Conservation (phyloP, 768 basidiomycete species). For the Hirschioporus abietinus region DNA sequence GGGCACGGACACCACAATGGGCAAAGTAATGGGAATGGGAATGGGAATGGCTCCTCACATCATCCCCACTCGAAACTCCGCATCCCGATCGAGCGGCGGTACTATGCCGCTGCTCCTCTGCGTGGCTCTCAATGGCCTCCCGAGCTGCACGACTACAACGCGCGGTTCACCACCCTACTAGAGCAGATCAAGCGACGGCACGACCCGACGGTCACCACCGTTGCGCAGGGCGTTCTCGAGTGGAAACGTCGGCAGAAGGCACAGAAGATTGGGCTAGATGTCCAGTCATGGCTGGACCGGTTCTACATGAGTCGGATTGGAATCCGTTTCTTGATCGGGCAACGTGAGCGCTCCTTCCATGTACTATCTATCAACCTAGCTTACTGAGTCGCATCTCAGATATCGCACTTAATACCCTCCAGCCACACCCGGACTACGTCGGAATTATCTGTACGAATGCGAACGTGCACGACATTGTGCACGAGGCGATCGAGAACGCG, state of each 20-base stretch:
- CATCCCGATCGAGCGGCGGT: slow-evolving; percentile 85
- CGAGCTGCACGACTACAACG: slow-evolving; percentile 90
- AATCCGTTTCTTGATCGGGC: slow-evolving; percentile 94
- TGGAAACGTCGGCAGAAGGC: slow-evolving; percentile 81
- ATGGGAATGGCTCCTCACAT: slow-evolving; percentile 32
- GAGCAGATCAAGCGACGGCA: slow-evolving; percentile 91
- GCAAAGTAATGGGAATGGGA: slow-evolving; percentile 29
- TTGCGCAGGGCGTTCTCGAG: slow-evolving; percentile 93
- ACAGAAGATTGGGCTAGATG: slow-evolving; percentile 72
- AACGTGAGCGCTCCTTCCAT: slow-evolving; percentile 53
- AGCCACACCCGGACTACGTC: slow-evolving; percentile 87
- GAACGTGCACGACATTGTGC: slow-evolving; percentile 96
- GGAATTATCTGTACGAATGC: slow-evolving; percentile 96
- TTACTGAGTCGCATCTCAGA: slow-evolving; percentile 40
- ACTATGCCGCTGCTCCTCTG: slow-evolving; percentile 73
- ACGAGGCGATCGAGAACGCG: slow-evolving; percentile 98
- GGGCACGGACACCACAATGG: slow-evolving; percentile 12
- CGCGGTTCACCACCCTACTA: slow-evolving; percentile 79
- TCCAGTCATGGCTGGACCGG: slow-evolving; percentile 93
- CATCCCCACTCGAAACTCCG: slow-evolving; percentile 61
- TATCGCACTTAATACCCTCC: slow-evolving; percentile 89
- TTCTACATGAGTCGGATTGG: slow-evolving; percentile 96
- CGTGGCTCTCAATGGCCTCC: slow-evolving; percentile 70
- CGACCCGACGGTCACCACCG: slow-evolving; percentile 96
- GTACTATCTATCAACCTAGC: not conserved